Evolutionary conservation across 2,329 filamentous ascomycete genomes (phyloP), one percentile per base, ranked within the genome.

Genomic region (Tolypocladium album): DNA sequence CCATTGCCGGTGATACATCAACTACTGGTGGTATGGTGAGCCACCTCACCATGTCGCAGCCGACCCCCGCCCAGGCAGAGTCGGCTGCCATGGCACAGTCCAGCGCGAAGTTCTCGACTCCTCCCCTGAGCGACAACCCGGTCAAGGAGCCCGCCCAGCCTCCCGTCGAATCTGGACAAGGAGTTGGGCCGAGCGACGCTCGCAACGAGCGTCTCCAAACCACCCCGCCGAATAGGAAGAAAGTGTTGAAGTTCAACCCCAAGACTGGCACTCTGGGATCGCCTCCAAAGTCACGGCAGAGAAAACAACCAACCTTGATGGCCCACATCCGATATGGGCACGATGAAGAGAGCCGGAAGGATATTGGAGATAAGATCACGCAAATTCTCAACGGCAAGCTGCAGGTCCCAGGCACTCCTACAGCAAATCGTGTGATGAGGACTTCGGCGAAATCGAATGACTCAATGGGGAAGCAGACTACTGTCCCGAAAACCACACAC

Each of bases 221-320:
- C 11, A 53, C 60, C 27, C 55, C 64, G 39, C 61, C 59, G 36
- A 53, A 64, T 39, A 39, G 61, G 0, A 77, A 74, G 52, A 85
- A 81, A 63, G 64, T 87, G 0, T 69, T 87, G 24, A 79, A 75
- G 62, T 77, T 86, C 65, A 86, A 87, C 62, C 76, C 77, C 1
- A 82, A 79, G 62, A 87, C 84, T 1, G 84, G 84, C 6, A 87
- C 84, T 2, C 79, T 87, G 57, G 83, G 84, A 4, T 83, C 84
- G 5, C 83, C 85, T 0, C 84, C 84, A 0, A 82, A 78, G 56
- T 74, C 77, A 4, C 88, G 85, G 64, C 67, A 68, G 1, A 68
- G 64, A 31, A 61, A 27, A 7, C 62, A 58, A 20, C 75, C 75
- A 45, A 69, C 73, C 5, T 71, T 71, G 27, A 61, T 89, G 6